These are phyloP conservation scores for Venturia aucupariae DNA, from an alignment of 2,329 filamentous ascomycete species.

Conservation along the genomic window DNA sequence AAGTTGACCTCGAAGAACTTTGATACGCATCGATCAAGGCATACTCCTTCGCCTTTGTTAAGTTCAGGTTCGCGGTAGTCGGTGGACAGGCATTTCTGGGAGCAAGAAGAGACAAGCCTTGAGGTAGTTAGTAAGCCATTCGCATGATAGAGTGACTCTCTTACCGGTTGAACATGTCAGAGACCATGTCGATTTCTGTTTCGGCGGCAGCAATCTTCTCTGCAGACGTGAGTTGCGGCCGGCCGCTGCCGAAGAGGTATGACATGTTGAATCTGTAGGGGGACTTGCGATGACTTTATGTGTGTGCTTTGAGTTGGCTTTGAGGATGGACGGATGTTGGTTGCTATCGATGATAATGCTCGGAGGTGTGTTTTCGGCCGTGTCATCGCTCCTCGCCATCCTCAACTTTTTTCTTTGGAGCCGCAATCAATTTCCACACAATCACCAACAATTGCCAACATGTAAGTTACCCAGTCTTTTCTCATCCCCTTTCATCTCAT, in stretches of 20 bases:
- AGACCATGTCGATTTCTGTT: conserved; percentile 94
- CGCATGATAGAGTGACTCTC: background rate
- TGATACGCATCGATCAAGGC: conserved; percentile 90
- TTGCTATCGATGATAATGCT: conserved; percentile 6
- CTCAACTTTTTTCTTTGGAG: background rate
- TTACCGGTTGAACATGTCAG: conserved; percentile 97
- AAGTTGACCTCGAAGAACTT: conserved; percentile 99
- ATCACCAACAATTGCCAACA: background rate
- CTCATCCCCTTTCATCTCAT: background rate
- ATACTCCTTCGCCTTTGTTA: conserved; percentile 98
- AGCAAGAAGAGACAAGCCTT: conserved; percentile 81
- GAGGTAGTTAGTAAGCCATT: background rate
- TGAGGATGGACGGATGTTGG: background rate
- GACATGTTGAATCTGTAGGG: conserved; percentile 47
- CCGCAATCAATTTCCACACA: background rate
- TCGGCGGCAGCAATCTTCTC: conserved; percentile 97
- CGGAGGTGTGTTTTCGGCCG: background rate
- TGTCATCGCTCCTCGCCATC: too few relatives aligned
- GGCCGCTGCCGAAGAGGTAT: conserved; percentile 59
- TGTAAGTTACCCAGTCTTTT: conserved; percentile 2
- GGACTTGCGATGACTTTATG: background rate
- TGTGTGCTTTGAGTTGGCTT: background rate
- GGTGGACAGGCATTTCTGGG: conserved; percentile 83
- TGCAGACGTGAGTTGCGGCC: conserved; percentile 81
- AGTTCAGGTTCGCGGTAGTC: conserved; percentile 94